These are phyloP conservation scores for Coniella lustricola DNA, from an alignment of 2,329 filamentous ascomycete genomes.

Conservation along the genomic window DNA sequence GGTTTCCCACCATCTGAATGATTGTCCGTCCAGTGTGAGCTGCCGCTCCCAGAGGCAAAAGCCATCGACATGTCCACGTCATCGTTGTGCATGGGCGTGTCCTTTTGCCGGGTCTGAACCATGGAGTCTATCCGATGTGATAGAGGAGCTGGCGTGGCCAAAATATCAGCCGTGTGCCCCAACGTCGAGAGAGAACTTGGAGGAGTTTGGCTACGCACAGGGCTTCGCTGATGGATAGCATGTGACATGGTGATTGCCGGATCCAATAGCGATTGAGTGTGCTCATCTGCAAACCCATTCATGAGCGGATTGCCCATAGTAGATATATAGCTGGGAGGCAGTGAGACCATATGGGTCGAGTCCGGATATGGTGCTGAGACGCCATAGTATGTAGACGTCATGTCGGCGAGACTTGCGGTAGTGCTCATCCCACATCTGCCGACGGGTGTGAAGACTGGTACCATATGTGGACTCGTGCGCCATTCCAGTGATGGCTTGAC, in stretches of 20 bases:
- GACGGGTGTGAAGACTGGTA: slow-evolving; percentile 22
- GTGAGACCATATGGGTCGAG: slow-evolving; percentile 22
- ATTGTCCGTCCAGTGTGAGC: slow-evolving; percentile 8
- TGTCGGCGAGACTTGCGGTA: slow-evolving; percentile 20
- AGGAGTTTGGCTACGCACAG: slow-evolving; percentile 45
- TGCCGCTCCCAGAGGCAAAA: slow-evolving; percentile 1
- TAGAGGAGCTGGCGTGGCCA: slow-evolving; percentile 39
- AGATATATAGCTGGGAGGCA: slow-evolving; percentile 27
- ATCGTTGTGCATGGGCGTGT: slow-evolving; percentile 25
- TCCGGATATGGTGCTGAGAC: slow-evolving; percentile 23
- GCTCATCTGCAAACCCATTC: slow-evolving; percentile 30
- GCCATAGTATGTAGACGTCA: slow-evolving; percentile 20
- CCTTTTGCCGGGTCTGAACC: slow-evolving; percentile 34
- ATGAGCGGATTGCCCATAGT: slow-evolving; percentile 30
- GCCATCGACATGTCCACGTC: slow-evolving; percentile 1
- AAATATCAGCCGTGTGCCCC: slow-evolving; percentile 40
- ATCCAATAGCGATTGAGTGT: slow-evolving; percentile 21
- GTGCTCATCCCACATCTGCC: slow-evolving; percentile 15
- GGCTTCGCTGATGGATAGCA: slow-evolving; percentile 29
- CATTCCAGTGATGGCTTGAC: slow-evolving; percentile 25
- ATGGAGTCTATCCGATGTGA: slow-evolving; percentile 30
- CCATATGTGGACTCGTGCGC: slow-evolving; percentile 20
- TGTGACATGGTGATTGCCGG: slow-evolving; percentile 13
- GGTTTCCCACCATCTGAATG: slow-evolving; percentile 20
- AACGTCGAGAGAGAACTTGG: slow-evolving; percentile 33